A percentile compares a stretch with the other conserved stretches of the same genome.
These are phyloP conservation scores for Hyaloraphidium curvatum DNA, from an alignment of 192 early-diverging fungal species.

Conservation along the genomic window DNA sequence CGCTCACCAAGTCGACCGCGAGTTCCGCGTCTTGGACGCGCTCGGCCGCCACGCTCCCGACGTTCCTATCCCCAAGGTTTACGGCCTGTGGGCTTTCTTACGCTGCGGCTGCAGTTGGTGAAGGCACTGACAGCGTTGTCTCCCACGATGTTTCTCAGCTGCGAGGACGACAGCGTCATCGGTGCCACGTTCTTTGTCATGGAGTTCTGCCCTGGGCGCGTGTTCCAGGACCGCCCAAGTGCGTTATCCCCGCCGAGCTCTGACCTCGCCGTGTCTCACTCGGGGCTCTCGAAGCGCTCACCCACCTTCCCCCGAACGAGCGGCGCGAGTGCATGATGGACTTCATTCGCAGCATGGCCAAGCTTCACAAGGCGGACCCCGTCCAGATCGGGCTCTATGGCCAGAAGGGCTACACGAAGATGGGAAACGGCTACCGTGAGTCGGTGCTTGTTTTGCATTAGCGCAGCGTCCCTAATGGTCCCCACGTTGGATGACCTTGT, in stretches of 20 bases:
- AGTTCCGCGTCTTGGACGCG: constrained; percentile 62
- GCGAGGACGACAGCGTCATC: constrained; percentile 62
- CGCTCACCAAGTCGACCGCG: constrained; percentile 84
- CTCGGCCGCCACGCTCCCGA: constrained; percentile 19
- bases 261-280: too few relatives aligned
- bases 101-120: too few relatives aligned
- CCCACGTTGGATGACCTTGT: not conserved
- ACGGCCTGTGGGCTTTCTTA: too few relatives aligned
- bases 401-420: not conserved
- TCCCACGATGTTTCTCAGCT: too few relatives aligned
- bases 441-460: not conserved
- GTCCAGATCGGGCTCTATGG: constrained; percentile 34
- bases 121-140: too few relatives aligned
- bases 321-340: not conserved
- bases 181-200: constrained; percentile 93
- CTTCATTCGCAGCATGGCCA: constrained; percentile 23
- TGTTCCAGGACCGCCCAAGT: constrained; percentile 29
- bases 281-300: too few relatives aligned
- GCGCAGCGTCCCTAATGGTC: not conserved
- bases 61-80: not conserved
- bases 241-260: too few relatives aligned
- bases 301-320: not conserved
- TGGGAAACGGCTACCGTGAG: not conserved
- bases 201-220: constrained; percentile 83
- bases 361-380: constrained; percentile 57